A percentile compares a stretch with the other conserved stretches of the same genome.
Conservation (phyloP, 78 protist genomes). For the Dictyostelium purpureum region DNA sequence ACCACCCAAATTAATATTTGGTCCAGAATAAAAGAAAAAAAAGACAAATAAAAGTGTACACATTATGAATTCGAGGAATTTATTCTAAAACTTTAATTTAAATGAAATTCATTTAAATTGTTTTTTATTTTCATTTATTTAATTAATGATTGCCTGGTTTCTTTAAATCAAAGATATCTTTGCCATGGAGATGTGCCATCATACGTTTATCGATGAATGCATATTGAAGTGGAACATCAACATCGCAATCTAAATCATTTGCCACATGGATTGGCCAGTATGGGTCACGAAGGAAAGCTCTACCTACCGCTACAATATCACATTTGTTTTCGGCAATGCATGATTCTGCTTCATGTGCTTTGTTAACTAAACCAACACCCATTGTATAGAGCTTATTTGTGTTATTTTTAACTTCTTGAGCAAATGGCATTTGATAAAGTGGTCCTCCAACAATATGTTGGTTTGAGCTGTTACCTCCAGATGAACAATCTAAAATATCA, state of each 20-base stretch:
- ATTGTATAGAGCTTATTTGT: background rate
- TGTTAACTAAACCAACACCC: conserved; percentile 35
- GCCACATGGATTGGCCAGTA: conserved; percentile 53
- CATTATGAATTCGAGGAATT: too few relatives aligned
- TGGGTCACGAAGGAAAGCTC: conserved; percentile 50
- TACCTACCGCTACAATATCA: conserved; percentile 21
- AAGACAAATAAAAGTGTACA: too few relatives aligned
- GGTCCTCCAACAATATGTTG: conserved; percentile 8
- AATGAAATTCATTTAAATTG: too few relatives aligned
- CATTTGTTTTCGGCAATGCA: background rate
- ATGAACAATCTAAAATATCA: conserved; percentile 45
- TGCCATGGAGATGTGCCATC: too few relatives aligned
- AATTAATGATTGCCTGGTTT: too few relatives aligned
- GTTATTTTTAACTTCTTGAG: background rate
- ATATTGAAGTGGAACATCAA: background rate
- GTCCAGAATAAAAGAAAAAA: background rate
- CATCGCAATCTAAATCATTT: background rate
- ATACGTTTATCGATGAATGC: background rate
- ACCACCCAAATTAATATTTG: conserved; percentile 2
- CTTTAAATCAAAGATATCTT: too few relatives aligned
- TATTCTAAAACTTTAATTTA: too few relatives aligned
- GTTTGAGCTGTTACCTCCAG: conserved; percentile 29
- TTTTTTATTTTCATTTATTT: too few relatives aligned
- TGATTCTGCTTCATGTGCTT: background rate
- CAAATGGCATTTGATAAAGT: conserved; percentile 21